These are phyloP conservation scores for Lodderomyces metapsilosis DNA, from an alignment of 1,139 yeast genomes.

Conservation along the genomic window DNA sequence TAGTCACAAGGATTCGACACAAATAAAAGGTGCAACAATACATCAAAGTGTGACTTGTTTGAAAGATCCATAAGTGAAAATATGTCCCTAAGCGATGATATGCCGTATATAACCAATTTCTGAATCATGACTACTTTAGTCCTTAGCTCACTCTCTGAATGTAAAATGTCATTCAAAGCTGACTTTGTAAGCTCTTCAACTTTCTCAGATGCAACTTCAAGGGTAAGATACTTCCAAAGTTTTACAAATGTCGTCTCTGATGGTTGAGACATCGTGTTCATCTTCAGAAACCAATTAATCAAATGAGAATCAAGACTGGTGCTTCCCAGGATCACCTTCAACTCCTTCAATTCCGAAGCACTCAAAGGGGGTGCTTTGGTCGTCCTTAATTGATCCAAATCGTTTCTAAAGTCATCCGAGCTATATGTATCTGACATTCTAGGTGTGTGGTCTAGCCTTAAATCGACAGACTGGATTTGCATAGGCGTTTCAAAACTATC, in stretches of 20 bases:
- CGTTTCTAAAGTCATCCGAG: conserved; percentile 27
- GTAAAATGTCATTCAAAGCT: conserved; percentile 6
- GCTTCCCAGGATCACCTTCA: conserved; percentile 8
- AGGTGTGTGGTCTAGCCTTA: conserved; percentile 12
- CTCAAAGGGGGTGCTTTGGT: conserved; percentile 14
- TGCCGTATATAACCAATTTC: conserved; percentile 21
- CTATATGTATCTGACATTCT: conserved; percentile 20
- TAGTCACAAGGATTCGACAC: background rate
- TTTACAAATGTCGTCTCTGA: conserved; percentile 15
- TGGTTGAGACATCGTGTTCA: conserved; percentile 10
- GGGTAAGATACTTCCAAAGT: conserved; percentile 19
- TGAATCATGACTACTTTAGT: conserved; percentile 15
- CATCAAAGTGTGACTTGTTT: background rate
- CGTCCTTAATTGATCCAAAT: conserved; percentile 23
- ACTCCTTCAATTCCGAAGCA: conserved; percentile 20
- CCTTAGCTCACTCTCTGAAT: conserved; percentile 6
- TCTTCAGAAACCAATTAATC: conserved; percentile 8
- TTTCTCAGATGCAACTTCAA: background rate
- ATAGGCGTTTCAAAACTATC: conserved; percentile 38
- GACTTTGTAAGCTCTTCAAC: background rate
- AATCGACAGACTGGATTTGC: conserved; percentile 23
- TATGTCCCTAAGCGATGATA: conserved; percentile 12
- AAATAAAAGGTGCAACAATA: background rate
- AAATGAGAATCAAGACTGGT: conserved; percentile 4
- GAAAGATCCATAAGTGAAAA: background rate